These are phyloP conservation scores for Pleurotus djamor DNA, from an alignment of 768 basidiomycete genomes.

Conservation along the genomic window DNA sequence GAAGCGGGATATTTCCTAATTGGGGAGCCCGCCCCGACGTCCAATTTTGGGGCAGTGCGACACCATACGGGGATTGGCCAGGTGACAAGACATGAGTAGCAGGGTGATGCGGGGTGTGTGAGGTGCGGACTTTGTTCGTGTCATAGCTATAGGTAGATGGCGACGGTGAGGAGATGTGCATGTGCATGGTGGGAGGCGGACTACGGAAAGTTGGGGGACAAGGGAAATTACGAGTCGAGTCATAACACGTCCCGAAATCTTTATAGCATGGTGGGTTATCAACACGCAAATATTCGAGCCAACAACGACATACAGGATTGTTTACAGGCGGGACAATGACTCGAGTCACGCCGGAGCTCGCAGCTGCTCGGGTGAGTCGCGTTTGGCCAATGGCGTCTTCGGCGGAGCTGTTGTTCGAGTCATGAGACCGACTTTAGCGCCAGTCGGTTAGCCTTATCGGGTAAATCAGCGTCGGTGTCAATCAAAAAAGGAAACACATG, in stretches of 20 bases:
- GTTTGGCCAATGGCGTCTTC: background rate
- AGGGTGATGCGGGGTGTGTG: background rate
- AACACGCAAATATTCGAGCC: slow-evolving; percentile 8
- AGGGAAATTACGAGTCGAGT: background rate
- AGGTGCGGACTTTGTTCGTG: background rate
- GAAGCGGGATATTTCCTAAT: slow-evolving; percentile 7
- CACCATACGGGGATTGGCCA: slow-evolving; percentile 1
- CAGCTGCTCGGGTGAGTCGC: slow-evolving; percentile 1
- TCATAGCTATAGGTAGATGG: slow-evolving; percentile 1
- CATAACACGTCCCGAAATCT: slow-evolving; percentile 3
- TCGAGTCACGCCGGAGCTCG: slow-evolving; percentile 4
- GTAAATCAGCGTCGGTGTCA: slow-evolving; percentile 5
- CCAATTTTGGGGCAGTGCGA: slow-evolving; percentile 1
- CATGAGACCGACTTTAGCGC: background rate
- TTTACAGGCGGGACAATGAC: slow-evolving; percentile 5
- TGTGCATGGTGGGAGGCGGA: slow-evolving; percentile 3
- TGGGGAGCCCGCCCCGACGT: background rate
- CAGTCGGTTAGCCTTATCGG: background rate
- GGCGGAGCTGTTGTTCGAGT: background rate
- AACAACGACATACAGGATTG: slow-evolving; percentile 4
- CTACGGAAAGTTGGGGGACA: background rate
- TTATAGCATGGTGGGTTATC: slow-evolving; percentile 2
- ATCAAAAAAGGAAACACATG: background rate
- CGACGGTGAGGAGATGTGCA: slow-evolving; percentile 6
- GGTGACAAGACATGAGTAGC: slow-evolving; percentile 2